Conservation (phyloP, 108 stramenopile species). For the Schizochytrium sp. region DNA sequence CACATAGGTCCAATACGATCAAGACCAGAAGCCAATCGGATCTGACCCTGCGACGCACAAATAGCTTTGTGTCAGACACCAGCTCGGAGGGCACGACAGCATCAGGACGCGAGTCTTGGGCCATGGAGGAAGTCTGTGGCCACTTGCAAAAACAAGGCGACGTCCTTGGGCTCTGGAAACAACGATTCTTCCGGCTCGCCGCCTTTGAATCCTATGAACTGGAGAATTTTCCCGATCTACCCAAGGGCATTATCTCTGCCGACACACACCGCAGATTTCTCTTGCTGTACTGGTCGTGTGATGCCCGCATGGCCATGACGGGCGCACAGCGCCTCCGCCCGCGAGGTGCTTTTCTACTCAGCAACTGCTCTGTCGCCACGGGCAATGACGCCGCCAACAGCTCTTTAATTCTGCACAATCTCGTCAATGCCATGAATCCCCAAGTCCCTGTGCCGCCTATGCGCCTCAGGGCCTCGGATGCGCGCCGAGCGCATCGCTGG, state of each 20-base stretch:
- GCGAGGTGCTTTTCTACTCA: neutral
- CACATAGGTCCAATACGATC: neutral
- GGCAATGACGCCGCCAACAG: neutral
- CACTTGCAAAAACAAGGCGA: neutral
- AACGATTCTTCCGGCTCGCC: neutral
- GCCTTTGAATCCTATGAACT: slow-evolving; percentile 7
- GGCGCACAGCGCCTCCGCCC: neutral
- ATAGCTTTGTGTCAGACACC: neutral
- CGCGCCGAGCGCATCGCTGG: neutral
- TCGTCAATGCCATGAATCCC: neutral
- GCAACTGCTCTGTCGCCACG: neutral
- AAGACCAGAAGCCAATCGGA: neutral
- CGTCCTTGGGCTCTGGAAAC: neutral
- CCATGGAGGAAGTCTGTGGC: neutral
- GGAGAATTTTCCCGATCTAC: neutral
- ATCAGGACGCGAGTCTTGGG: neutral
- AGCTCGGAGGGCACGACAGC: neutral
- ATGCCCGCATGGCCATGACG: neutral
- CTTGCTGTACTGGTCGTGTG: slow-evolving; percentile 8
- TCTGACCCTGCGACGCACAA: neutral
- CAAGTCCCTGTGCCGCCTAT: neutral
- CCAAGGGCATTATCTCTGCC: neutral
- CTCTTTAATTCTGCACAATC: neutral
- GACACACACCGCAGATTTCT: neutral
- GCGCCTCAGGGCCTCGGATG: neutral